phyloP scores from a whole-genome alignment of 208 protist genomes.

The Ichthyophonus hoferi region DNA sequence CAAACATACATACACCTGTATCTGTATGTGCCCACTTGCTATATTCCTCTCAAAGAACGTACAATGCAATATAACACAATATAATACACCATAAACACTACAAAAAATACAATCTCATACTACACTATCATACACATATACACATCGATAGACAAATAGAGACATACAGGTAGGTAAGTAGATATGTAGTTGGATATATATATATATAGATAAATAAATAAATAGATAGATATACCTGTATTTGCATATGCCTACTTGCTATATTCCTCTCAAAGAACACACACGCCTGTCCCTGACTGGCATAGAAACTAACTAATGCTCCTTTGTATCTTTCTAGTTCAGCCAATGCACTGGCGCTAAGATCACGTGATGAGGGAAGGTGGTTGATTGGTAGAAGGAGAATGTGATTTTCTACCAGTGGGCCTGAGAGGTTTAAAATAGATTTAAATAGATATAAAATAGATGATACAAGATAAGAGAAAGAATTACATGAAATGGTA shows the following conservation, averaged over 20 bases:
- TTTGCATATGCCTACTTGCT: conserved; percentile 12
- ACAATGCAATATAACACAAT: too few relatives aligned
- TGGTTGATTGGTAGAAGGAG: conserved; percentile 52
- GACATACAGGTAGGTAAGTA: too few relatives aligned
- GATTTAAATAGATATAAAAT: too few relatives aligned
- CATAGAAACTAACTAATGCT: neutral
- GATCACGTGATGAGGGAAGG: neutral
- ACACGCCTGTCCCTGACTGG: neutral
- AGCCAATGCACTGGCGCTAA: neutral
- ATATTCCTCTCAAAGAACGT: conserved; percentile 29
- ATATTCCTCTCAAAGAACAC: conserved; percentile 32
- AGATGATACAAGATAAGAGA: too few relatives aligned
- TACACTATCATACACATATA: neutral
- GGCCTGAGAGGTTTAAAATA: neutral
- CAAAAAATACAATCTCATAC: too few relatives aligned
- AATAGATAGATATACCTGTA: conserved; percentile 20
- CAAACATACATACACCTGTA: conserved; percentile 7
- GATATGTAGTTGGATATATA: neutral
- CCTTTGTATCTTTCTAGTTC: conserved; percentile 38
- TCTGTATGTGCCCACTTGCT: conserved; percentile 16
- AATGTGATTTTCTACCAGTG: conserved; percentile 39
- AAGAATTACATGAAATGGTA: neutral
- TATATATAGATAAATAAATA: conserved; percentile 3
- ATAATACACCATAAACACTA: too few relatives aligned
- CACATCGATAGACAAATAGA: too few relatives aligned